A percentile compares a stretch with the other conserved stretches of the same genome.
Conservation (phyloP, 2,329 filamentous ascomycete species). For the Tolypocladium ophioglossoides region DNA sequence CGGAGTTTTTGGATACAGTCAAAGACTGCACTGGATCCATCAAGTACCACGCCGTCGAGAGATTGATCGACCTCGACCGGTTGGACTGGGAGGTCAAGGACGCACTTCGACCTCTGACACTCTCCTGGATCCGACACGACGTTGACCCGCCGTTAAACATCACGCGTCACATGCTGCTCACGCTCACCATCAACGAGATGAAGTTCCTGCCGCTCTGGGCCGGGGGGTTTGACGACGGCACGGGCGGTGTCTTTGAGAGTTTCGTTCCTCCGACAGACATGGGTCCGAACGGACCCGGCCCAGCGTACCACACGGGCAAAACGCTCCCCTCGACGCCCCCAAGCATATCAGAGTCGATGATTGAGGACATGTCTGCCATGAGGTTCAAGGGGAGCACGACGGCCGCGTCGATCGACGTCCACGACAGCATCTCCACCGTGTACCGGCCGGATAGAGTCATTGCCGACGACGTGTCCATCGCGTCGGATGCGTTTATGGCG, state of each 20-base stretch:
- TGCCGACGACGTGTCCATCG: slow-evolving; percentile 20
- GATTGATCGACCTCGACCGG: slow-evolving; percentile 8
- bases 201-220: slow-evolving; percentile 57
- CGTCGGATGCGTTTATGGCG: slow-evolving; percentile 24
- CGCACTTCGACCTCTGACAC: slow-evolving; percentile 9
- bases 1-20: not conserved
- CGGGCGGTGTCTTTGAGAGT: slow-evolving; percentile 36
- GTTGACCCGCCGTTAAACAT: slow-evolving; percentile 23
- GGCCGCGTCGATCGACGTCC: slow-evolving; percentile 24
- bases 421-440: slow-evolving; percentile 29
- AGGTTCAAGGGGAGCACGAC: slow-evolving; percentile 21
- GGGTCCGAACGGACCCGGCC: slow-evolving; percentile 35
- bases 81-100: slow-evolving; percentile 13
- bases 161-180: slow-evolving; percentile 37
- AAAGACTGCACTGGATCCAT: not conserved
- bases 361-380: slow-evolving; percentile 23
- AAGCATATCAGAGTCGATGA: slow-evolving; percentile 22
- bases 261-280: slow-evolving; percentile 29
- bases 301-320: slow-evolving; percentile 33
- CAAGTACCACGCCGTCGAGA: not conserved
- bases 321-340: slow-evolving; percentile 24
- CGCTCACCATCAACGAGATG: slow-evolving; percentile 44
- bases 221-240: slow-evolving; percentile 41
- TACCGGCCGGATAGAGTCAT: slow-evolving; percentile 20
- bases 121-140: slow-evolving; percentile 15